Base-by-base conservation (phyloP, 768 basidiomycete genomes). In the Hirschioporus abietinus region DNA sequence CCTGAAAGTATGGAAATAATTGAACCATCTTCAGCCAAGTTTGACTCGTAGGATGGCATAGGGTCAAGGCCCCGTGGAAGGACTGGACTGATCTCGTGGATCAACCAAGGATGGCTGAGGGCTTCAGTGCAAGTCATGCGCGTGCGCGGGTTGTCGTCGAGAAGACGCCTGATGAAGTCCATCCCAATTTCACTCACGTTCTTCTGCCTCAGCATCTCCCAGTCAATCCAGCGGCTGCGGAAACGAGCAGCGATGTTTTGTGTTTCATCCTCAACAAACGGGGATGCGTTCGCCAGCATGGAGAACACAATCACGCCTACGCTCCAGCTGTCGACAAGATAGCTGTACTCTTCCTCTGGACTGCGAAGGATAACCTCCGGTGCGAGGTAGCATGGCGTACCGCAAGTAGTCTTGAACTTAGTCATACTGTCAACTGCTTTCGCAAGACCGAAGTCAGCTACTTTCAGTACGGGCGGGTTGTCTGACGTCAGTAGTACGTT, bases 301-400 rank as follows among this genome's bases (percentile, higher is more conserved):
- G 90, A 90, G 72, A 90, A 99, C 1, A 98, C 86, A 64, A 99
- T 97, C 24, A 97, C 94, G 7, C 97, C 96, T 12, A 95, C 86
- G 60, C 93, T 96, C 95, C 95, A 99, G 69, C 93, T 94, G 74
- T 99, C 97, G 63, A 99, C 97, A 23, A 91, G 79, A 66, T 89
- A 86, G 72, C 91, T 89, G 72, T 99, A 99, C 1, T 95, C 96
- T 66, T 85, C 79, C 30, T 81, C 77, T 58, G 83, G 79, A 59
- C 81, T 76, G 68, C 90, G 88, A 68, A 78, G 79, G 63, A 98
- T 91, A 35, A 99, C 93, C 71, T 98, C 96, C 0, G 94, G 94
- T 0, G 95, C 95, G 6, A 97, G 87, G 74, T 98, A 98, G 70
- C 87, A 88, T 0, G 96, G 96, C 0, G 97, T 99, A 4, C 96